Evolutionary conservation across 345 rosid genomes (phyloP), one percentile per base, ranked within the genome.

Genomic region (Euphorbia tirucalli): DNA sequence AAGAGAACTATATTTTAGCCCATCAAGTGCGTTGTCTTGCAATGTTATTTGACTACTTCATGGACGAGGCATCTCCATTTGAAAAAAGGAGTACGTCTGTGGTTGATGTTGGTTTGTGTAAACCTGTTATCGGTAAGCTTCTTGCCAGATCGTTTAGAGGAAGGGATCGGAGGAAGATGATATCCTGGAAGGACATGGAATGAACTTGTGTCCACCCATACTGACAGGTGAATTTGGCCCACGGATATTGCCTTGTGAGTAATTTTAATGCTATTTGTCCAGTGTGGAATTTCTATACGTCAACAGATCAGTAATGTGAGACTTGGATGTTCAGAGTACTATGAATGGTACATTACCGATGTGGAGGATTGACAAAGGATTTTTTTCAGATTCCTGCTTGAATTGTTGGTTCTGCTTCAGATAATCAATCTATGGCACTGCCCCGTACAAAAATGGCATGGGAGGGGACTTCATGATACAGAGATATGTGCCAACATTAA

Each of bases 81-180:
- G 83, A 79, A 75, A 85, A 79, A 74, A 84, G 84, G 76, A 75
- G 79, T 62, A 87, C 87, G 37, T 88, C 83, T 39, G 85, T 87
- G 5, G 77, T 89, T 61, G 97, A 92, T 83, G 87, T 88, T 19
- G 94, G 99, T 24, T 81, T 88, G 83, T 87, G 96, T 61, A 88
- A 87, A 81, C 99, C 97, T 66, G 88, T 87, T 7, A 76, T 70
- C 11, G 96, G 96, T 54, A 84, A 72, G 68, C 90, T 92, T 75
- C 84, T 95, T n/a, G 83, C 85, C 46, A 87, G 99, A 83, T 85
- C 96, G 68, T 87, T 83, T 43, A 84, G 99, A 75, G 98, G 98
- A 57, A 87, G 96, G 81, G 98, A 95, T 80, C 86, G 86, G 11
- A 85, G 97, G 77, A 95, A 85, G 83, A 93, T 95, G 86, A 89